Conservation (phyloP, 2,329 filamentous ascomycete species). For the Venturiaceae sp. region DNA sequence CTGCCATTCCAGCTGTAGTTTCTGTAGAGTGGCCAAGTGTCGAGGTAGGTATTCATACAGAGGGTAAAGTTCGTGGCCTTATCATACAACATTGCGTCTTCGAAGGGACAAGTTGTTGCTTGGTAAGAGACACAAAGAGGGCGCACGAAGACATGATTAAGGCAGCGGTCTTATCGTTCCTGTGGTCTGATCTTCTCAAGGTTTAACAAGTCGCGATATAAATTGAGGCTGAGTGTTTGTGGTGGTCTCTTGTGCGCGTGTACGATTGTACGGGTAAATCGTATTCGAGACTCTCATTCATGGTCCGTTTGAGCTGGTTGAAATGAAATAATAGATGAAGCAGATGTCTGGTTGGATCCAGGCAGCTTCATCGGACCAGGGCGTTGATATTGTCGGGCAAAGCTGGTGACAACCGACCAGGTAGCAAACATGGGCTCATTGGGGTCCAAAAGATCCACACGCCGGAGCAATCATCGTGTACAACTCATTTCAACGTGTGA, state of each 20-base stretch:
- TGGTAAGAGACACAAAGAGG: too few species aligned
- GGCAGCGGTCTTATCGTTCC: not conserved
- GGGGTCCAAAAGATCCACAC: too few species aligned
- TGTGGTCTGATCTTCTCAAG: not conserved
- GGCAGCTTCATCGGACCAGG: not conserved
- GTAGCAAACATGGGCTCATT: too few species aligned
- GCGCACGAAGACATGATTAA: not conserved
- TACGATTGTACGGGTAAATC: not conserved
- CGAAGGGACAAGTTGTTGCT: too few species aligned
- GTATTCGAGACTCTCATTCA: too few species aligned
- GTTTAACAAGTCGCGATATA: not conserved
- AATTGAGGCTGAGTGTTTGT: not conserved
- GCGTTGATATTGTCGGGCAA: not conserved
- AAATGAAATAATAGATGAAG: not conserved
- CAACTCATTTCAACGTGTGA: too few species aligned
- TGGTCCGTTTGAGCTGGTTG: not conserved
- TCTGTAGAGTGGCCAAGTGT: not conserved
- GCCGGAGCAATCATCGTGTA: too few species aligned
- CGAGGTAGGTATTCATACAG: not conserved
- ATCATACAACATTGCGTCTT: not conserved
- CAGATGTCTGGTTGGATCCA: not conserved
- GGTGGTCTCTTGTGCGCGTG: too few species aligned
- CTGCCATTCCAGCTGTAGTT: constrained; percentile 14
- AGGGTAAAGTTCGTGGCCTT: not conserved
- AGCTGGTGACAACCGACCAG: too few species aligned